phyloP scores from a whole-genome alignment of 1,284 basidiomycete genomes.

The Vanrija humicola region DNA sequence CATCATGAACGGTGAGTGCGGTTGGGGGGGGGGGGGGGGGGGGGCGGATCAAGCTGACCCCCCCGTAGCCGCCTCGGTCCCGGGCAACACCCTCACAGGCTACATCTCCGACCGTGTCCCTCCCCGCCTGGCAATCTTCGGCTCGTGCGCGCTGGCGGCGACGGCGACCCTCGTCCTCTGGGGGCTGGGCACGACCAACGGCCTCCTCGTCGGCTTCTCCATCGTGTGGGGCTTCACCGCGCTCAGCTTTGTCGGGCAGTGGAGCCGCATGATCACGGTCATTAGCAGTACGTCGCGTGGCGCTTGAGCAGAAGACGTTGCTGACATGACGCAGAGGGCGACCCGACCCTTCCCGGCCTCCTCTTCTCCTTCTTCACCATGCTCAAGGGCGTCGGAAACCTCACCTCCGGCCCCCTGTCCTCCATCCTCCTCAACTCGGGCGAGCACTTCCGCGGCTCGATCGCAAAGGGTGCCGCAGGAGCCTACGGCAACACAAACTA shows the following conservation, averaged over 20 bases:
- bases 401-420: slow-evolving; percentile 43
- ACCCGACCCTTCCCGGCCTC: slow-evolving; percentile 33
- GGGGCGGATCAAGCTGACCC: not conserved
- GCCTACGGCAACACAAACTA: slow-evolving; percentile 44
- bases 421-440: slow-evolving; percentile 29
- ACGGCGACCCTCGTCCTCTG: slow-evolving; percentile 43
- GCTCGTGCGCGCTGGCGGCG: slow-evolving; percentile 33
- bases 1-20: slow-evolving; percentile 40
- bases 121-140: slow-evolving; percentile 30
- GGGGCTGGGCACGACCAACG: slow-evolving; percentile 42
- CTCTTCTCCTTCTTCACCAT: slow-evolving; percentile 44
- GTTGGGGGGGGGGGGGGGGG: not conserved
- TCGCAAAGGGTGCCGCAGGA: slow-evolving; percentile 26
- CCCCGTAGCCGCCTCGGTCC: slow-evolving; percentile 36
- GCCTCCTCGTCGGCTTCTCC: slow-evolving; percentile 28
- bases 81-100: slow-evolving; percentile 40
- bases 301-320: too few species aligned
- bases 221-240: slow-evolving; percentile 36
- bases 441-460: slow-evolving; percentile 4
- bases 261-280: slow-evolving; percentile 36
- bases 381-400: slow-evolving; percentile 43
- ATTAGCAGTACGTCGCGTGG: slow-evolving; percentile 26
- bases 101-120: slow-evolving; percentile 41
- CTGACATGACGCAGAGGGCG: slow-evolving; percentile 30
- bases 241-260: slow-evolving; percentile 33